A percentile compares a stretch with the other conserved stretches of the same genome.
These are phyloP conservation scores for Pseudogymnoascus sp. DNA, from an alignment of 2,329 filamentous ascomycete species.

Conservation along the genomic window DNA sequence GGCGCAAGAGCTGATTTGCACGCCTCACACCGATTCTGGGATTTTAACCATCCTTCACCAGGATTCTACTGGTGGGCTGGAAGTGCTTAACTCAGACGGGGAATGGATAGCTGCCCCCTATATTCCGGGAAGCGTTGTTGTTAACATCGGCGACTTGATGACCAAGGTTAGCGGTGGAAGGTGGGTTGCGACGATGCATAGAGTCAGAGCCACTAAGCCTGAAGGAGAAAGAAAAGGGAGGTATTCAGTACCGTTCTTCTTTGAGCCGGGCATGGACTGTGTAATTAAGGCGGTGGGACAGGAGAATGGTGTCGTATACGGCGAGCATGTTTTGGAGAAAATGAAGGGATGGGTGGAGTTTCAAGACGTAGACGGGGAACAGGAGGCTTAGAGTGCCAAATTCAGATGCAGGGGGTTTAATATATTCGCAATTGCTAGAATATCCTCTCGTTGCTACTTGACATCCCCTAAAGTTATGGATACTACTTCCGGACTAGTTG, in stretches of 20 bases:
- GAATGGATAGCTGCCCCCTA: slow-evolving; percentile 35
- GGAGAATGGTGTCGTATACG: slow-evolving; percentile 30
- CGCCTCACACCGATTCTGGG: slow-evolving; percentile 36
- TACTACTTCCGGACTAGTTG: not conserved
- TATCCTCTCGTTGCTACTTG: not conserved
- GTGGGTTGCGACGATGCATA: slow-evolving; percentile 38
- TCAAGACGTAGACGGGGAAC: slow-evolving; percentile 24
- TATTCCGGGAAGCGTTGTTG: slow-evolving; percentile 33
- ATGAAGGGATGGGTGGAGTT: slow-evolving; percentile 38
- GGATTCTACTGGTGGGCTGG: slow-evolving; percentile 37
- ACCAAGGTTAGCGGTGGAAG: slow-evolving; percentile 32
- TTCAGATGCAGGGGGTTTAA: not conserved
- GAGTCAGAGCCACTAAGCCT: slow-evolving; percentile 29
- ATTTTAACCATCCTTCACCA: slow-evolving; percentile 40
- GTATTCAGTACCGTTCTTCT: slow-evolving; percentile 40
- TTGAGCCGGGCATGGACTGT: slow-evolving; percentile 36
- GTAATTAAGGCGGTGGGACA: slow-evolving; percentile 29
- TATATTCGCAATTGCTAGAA: not conserved
- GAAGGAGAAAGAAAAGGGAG: slow-evolving; percentile 19
- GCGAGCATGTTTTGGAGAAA: slow-evolving; percentile 34
- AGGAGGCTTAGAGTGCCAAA: not conserved
- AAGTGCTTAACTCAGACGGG: slow-evolving; percentile 35
- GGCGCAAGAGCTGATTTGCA: slow-evolving; percentile 27
- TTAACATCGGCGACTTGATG: slow-evolving; percentile 39
- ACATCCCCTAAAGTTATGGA: not conserved